Conservation (phyloP, 2,329 filamentous ascomycete genomes). For the Cylindrodendrum hubeiense region DNA sequence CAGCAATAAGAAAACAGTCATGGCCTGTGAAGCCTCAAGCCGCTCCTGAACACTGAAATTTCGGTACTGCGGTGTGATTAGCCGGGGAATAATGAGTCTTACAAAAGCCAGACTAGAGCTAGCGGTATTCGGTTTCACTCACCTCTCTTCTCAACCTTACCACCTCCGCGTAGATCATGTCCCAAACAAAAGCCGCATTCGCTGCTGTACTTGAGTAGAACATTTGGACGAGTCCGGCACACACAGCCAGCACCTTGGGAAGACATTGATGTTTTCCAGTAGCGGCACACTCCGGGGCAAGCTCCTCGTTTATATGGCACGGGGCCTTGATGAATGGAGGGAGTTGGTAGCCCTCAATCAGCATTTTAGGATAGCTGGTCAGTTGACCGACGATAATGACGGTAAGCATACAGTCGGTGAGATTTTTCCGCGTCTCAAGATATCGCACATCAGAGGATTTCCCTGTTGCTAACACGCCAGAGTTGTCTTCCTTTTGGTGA, state of each 20-base stretch:
- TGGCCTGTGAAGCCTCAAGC: too few species aligned
- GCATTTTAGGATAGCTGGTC: constrained; percentile 33
- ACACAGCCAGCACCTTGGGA: constrained; percentile 28
- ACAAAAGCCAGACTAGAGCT: too few species aligned
- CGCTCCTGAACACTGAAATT: too few species aligned
- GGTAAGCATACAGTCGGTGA: background rate
- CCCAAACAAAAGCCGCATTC: constrained; percentile 33
- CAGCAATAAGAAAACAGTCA: too few species aligned
- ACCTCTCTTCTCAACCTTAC: constrained; percentile 27
- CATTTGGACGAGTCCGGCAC: constrained; percentile 27
- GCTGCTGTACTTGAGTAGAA: constrained; percentile 27
- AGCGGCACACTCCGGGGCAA: constrained; percentile 8
- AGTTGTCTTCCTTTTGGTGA: too few species aligned
- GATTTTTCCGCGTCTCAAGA: too few species aligned
- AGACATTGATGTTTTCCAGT: constrained; percentile 31
- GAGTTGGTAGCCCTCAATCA: constrained; percentile 27
- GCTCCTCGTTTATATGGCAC: constrained; percentile 21
- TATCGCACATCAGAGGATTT: background rate
- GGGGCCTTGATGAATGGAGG: constrained; percentile 37
- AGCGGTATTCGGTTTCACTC: background rate
- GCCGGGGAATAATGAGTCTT: too few species aligned
- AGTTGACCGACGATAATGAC: constrained; percentile 31
- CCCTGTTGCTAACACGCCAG: background rate
- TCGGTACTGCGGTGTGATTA: too few species aligned
- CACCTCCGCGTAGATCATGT: constrained; percentile 32